These are phyloP conservation scores for Dictyostelium capitatum DNA, from an alignment of 78 protist genomes.

Conservation along the genomic window DNA sequence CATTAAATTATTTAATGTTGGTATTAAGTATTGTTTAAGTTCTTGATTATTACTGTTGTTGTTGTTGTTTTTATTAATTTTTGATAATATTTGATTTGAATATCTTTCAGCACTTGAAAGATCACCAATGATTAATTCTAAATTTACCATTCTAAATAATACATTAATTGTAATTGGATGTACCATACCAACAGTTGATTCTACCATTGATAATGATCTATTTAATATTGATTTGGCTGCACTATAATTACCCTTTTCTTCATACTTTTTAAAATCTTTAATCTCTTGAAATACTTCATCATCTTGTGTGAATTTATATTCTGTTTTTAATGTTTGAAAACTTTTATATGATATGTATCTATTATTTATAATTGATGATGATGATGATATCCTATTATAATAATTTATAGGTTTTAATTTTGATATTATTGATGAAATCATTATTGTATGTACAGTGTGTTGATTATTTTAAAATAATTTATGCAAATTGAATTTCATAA, in stretches of 20 bases:
- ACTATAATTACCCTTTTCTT: slow-evolving; percentile 29
- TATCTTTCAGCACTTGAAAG: slow-evolving; percentile 15
- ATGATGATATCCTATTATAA: background rate
- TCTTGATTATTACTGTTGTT: background rate
- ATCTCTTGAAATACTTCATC: slow-evolving; percentile 45
- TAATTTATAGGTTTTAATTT: background rate
- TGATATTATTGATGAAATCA: background rate
- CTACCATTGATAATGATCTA: slow-evolving; percentile 41
- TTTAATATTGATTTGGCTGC: slow-evolving; percentile 32
- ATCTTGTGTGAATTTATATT: background rate
- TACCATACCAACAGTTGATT: slow-evolving; percentile 22
- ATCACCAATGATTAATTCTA: slow-evolving; percentile 54
- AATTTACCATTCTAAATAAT: slow-evolving; percentile 56
- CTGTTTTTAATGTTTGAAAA: background rate
- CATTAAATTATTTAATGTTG: slow-evolving; percentile 29
- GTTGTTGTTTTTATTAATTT: background rate
- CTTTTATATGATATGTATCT: background rate
- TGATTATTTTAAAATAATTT: background rate
- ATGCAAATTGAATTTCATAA: background rate
- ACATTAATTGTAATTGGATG: slow-evolving; percentile 56
- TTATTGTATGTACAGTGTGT: background rate
- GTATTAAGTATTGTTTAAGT: slow-evolving; percentile 20
- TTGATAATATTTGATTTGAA: background rate
- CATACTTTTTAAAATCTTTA: slow-evolving; percentile 48
- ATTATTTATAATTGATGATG: background rate